phyloP scores from a whole-genome alignment of 345 rosid species.

The Salix exigua region DNA sequence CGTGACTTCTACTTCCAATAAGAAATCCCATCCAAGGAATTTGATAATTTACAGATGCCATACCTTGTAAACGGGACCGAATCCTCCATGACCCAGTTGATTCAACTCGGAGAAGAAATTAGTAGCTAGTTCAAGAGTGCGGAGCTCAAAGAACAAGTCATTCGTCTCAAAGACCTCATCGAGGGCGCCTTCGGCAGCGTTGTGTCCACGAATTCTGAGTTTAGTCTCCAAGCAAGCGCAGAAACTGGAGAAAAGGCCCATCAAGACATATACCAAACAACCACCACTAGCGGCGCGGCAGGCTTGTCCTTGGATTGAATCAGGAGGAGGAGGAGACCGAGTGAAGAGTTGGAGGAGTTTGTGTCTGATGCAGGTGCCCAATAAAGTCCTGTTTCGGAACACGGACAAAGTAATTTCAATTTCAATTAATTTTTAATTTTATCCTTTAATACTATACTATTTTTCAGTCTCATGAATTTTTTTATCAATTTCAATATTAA shows the following conservation, averaged over 20 bases:
- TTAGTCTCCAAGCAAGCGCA: slow-evolving; percentile 23
- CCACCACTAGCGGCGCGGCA: not conserved
- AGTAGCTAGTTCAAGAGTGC: slow-evolving; percentile 63
- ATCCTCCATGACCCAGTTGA: slow-evolving; percentile 85
- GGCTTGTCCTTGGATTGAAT: not conserved
- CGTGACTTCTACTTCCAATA: too few relatives aligned
- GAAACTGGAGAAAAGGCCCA: slow-evolving; percentile 29
- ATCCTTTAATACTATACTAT: too few relatives aligned
- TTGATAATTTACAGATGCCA: not conserved
- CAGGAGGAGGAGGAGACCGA: not conserved
- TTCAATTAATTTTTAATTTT: too few relatives aligned
- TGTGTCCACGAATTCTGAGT: slow-evolving; percentile 10
- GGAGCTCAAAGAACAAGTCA: slow-evolving; percentile 59
- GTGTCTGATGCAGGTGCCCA: too few relatives aligned
- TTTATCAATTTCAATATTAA: too few relatives aligned
- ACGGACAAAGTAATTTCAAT: too few relatives aligned
- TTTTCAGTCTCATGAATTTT: too few relatives aligned
- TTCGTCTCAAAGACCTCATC: slow-evolving; percentile 25
- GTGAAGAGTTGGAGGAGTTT: not conserved
- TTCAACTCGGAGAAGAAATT: slow-evolving; percentile 69
- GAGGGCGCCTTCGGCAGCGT: slow-evolving; percentile 14
- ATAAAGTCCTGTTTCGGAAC: too few relatives aligned
- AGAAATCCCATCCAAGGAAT: too few relatives aligned
- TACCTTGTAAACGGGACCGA: slow-evolving; percentile 91
- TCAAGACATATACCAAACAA: slow-evolving; percentile 13